phyloP scores from a whole-genome alignment of 306 rosid genomes.

The Prunus dulcis region DNA sequence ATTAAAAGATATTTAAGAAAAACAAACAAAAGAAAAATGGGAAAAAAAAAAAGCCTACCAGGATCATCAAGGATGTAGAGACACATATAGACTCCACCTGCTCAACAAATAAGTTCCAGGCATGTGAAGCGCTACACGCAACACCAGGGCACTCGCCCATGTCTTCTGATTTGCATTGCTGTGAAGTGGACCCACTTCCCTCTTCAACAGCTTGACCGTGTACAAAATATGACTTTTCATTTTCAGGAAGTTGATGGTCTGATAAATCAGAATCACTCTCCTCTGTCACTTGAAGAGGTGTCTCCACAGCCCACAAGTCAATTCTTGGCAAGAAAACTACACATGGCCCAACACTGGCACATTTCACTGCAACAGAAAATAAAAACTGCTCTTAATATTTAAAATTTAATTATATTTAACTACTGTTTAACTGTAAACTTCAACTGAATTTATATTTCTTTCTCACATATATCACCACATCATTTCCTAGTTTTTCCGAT shows the following conservation, averaged over 20 bases:
- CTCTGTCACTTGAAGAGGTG: slow-evolving; percentile 37
- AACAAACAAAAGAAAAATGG: slow-evolving; percentile 9
- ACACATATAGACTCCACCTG: slow-evolving; percentile 76
- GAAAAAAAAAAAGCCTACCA: slow-evolving; percentile 49
- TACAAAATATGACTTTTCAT: slow-evolving; percentile 25
- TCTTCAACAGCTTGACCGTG: slow-evolving; percentile 32
- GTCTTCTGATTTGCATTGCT: slow-evolving; percentile 37
- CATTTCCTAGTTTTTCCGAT: neutral
- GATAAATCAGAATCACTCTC: slow-evolving; percentile 42
- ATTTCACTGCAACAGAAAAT: slow-evolving; percentile 67
- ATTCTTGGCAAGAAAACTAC: slow-evolving; percentile 88
- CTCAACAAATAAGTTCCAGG: slow-evolving; percentile 86
- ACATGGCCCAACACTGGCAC: slow-evolving; percentile 58
- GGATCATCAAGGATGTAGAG: slow-evolving; percentile 69
- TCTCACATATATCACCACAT: neutral
- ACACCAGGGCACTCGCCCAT: slow-evolving; percentile 28
- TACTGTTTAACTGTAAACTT: neutral
- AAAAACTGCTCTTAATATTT: neutral
- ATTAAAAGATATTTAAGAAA: neutral
- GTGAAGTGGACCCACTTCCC: slow-evolving; percentile 31
- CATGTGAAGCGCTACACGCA: slow-evolving; percentile 47
- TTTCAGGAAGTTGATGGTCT: slow-evolving; percentile 28
- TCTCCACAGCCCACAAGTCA: slow-evolving; percentile 85
- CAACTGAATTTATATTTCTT: neutral
- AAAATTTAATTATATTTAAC: neutral